Evolutionary conservation across 1,139 yeast genomes (phyloP).

Genomic region (Yamadazyma oceani): DNA sequence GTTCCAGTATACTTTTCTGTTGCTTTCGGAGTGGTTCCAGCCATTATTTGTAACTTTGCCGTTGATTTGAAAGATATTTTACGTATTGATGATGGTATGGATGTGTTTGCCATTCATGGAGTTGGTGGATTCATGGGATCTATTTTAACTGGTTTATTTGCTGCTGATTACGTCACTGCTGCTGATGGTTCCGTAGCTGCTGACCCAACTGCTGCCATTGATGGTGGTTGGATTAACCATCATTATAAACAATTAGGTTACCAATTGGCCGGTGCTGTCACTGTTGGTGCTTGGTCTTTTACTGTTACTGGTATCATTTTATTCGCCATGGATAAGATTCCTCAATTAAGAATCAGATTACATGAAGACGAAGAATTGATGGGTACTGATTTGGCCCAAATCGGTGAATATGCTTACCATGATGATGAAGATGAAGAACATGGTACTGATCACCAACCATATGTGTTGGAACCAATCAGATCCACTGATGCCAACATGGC

Average conservation of each 20-base stretch:
- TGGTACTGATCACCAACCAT: conserved; percentile 37
- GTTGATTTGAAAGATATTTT: conserved; percentile 73
- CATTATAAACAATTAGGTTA: conserved; percentile 87
- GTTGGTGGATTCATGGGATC: conserved; percentile 90
- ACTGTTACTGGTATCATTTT: conserved; percentile 71
- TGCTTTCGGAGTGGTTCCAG: conserved; percentile 80
- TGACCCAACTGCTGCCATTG: conserved; percentile 45
- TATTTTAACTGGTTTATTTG: conserved; percentile 83
- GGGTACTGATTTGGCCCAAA: conserved; percentile 88
- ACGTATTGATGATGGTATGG: conserved; percentile 91
- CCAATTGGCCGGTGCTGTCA: conserved; percentile 82
- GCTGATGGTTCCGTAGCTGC: conserved; percentile 64
- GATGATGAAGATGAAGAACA: conserved; percentile 31
- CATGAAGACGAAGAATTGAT: conserved; percentile 85
- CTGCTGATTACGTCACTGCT: conserved; percentile 89
- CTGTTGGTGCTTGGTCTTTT: conserved; percentile 82
- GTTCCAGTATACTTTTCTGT: conserved; percentile 89
- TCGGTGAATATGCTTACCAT: conserved; percentile 80
- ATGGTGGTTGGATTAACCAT: conserved; percentile 94
- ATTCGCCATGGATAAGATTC: conserved; percentile 73
- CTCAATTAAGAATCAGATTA: conserved; percentile 79
- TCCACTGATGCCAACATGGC: conserved; percentile 48
- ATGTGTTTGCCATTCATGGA: conserved; percentile 91
- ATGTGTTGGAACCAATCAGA: conserved; percentile 76
- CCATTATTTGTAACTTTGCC: conserved; percentile 78